These are phyloP conservation scores for Polygonum aviculare DNA, from an alignment of 148 eudicot genomes.

Conservation along the genomic window DNA sequence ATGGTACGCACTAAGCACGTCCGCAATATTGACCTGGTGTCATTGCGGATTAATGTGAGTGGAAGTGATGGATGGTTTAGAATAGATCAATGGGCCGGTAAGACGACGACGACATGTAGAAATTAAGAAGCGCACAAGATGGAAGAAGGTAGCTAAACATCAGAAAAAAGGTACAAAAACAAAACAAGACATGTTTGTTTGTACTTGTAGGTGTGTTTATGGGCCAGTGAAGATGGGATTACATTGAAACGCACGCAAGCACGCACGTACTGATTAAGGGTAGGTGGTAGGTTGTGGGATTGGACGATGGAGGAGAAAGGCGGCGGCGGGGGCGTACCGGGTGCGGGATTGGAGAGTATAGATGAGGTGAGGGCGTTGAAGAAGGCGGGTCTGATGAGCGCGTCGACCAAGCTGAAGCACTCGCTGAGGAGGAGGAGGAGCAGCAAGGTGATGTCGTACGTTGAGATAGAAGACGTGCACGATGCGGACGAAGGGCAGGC, in stretches of 20 bases:
- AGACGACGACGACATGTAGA: background rate
- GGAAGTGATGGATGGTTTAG: background rate
- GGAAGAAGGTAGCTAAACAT: background rate
- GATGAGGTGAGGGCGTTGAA: constrained; percentile 32
- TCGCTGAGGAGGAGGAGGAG: constrained; percentile 67
- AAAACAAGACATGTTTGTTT: background rate
- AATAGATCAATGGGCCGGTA: background rate
- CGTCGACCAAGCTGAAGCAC: constrained; percentile 70
- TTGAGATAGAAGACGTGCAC: constrained; percentile 48
- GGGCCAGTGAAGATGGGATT: too few species aligned
- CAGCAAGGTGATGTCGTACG: constrained; percentile 66
- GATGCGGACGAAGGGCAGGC: constrained; percentile 51
- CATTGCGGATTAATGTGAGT: background rate
- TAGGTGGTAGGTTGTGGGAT: background rate
- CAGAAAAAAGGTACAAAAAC: background rate
- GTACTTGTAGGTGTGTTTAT: background rate
- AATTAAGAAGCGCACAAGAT: background rate
- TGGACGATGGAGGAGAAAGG: background rate
- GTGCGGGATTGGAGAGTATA: background rate
- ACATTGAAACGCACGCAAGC: too few species aligned
- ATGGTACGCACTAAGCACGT: constrained; percentile 10
- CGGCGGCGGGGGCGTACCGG: background rate
- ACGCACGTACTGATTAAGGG: too few species aligned
- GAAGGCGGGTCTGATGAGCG: constrained; percentile 50
- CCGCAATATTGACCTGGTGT: background rate